Evolutionary conservation across 805 yeast species (phyloP).

Genomic region (Clavispora santaluciae): DNA sequence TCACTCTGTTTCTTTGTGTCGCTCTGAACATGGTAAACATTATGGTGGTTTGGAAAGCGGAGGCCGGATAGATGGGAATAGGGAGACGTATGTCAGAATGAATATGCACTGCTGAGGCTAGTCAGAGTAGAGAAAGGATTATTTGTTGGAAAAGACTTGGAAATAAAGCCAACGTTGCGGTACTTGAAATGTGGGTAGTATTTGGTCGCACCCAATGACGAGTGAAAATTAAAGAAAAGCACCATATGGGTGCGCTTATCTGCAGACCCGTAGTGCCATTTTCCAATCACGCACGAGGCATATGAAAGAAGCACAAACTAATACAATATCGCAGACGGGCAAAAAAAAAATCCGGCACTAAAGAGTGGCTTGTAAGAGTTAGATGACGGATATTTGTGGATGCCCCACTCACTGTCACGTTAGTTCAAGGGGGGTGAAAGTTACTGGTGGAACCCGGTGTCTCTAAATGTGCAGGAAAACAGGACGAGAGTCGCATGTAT

Average conservation of each 20-base stretch:
- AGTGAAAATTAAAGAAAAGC: background rate
- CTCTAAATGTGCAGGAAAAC: background rate
- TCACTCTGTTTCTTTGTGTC: conserved; percentile 49
- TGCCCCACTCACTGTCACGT: too few species aligned
- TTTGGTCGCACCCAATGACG: background rate
- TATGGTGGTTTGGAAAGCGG: background rate
- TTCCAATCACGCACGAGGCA: conserved; percentile 2
- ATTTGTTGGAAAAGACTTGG: background rate
- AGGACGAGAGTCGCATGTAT: background rate
- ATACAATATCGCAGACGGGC: background rate
- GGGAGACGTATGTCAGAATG: too few species aligned
- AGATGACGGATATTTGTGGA: too few species aligned
- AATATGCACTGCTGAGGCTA: too few species aligned
- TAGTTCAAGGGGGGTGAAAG: too few species aligned
- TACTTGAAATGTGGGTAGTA: background rate
- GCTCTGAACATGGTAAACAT: conserved; percentile 48
- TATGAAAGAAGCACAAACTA: background rate
- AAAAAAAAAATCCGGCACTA: background rate
- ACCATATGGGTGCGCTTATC: background rate
- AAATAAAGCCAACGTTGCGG: too few species aligned
- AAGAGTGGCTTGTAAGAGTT: too few species aligned
- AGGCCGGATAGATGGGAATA: too few species aligned
- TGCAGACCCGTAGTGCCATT: conserved; percentile 3
- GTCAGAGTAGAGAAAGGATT: too few species aligned
- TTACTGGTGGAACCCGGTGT: too few species aligned